Conservation (phyloP, 2,329 filamentous ascomycete species). For the Cercospora sp. region DNA sequence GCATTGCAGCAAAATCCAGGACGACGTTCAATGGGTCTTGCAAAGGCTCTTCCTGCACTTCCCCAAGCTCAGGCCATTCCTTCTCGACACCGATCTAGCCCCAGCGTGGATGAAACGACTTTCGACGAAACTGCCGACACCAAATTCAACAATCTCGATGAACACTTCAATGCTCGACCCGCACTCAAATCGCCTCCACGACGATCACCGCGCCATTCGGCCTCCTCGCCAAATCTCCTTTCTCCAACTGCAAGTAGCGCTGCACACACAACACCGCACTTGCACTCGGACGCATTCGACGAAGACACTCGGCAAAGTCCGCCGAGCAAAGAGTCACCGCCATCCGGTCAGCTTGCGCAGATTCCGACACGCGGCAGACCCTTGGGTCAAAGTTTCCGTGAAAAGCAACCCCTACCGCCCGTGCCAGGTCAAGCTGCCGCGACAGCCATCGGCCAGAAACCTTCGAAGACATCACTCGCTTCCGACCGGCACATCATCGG, state of each 20-base stretch:
- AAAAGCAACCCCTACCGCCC: conserved; percentile 22
- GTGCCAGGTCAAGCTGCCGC: conserved; percentile 15
- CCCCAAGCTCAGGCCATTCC: conserved; percentile 11
- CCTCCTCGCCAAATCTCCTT: conserved; percentile 29
- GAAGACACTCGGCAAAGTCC: conserved; percentile 4
- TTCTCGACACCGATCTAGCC: conserved; percentile 17
- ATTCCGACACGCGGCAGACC: conserved; percentile 12
- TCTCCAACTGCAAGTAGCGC: conserved; percentile 15
- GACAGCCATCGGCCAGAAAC: conserved; percentile 12
- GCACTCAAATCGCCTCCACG: background rate
- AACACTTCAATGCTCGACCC: conserved; percentile 13
- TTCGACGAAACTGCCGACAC: conserved; percentile 33
- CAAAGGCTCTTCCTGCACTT: background rate
- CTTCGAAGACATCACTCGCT: conserved; percentile 17
- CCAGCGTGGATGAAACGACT: conserved; percentile 30
- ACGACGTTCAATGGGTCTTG: conserved; percentile 27
- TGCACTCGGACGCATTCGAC: conserved; percentile 6
- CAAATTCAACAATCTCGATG: conserved; percentile 24
- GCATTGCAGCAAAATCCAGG: conserved; percentile 42
- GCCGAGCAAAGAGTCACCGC: conserved; percentile 4
- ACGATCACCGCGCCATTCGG: conserved; percentile 26
- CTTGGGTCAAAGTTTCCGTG: conserved; percentile 20
- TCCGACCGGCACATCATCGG: conserved; percentile 15
- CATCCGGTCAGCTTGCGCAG: background rate
- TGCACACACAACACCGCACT: conserved; percentile 18